phyloP scores from a whole-genome alignment of 306 rosid species.

The Crataegus laevigata region DNA sequence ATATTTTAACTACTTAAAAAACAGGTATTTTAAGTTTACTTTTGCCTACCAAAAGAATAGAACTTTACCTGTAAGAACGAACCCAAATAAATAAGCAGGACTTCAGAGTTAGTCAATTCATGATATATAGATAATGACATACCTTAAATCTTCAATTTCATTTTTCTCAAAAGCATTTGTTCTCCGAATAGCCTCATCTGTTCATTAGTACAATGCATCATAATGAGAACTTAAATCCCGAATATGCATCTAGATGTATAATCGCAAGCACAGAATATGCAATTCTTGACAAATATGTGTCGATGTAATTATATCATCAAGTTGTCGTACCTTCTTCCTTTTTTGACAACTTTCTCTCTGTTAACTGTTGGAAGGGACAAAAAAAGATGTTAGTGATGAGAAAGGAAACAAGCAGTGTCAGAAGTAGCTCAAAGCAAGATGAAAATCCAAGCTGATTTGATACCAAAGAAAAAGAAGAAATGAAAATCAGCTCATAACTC shows the following conservation, averaged over 20 bases:
- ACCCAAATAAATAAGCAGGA: background rate
- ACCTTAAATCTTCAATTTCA: constrained; percentile 57
- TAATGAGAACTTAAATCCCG: constrained; percentile 15
- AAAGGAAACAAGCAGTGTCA: background rate
- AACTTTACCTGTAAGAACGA: background rate
- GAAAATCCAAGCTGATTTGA: constrained; percentile 3
- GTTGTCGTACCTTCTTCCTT: constrained; percentile 69
- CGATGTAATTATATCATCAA: background rate
- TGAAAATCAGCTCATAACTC: background rate
- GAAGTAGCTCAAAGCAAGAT: background rate
- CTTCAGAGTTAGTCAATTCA: background rate
- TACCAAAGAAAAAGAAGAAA: background rate
- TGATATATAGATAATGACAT: constrained; percentile 14
- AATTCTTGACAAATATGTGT: background rate
- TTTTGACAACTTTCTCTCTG: constrained; percentile 54
- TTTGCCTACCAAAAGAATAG: background rate
- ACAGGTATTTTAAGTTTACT: background rate
- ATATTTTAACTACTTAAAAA: background rate
- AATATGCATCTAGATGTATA: constrained; percentile 3
- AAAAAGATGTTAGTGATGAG: constrained; percentile 9
- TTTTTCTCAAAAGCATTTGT: constrained; percentile 51
- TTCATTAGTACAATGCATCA: constrained; percentile 28
- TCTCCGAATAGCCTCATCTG: constrained; percentile 86
- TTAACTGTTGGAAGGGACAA: constrained; percentile 38
- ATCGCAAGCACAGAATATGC: background rate